These are phyloP conservation scores for Aspergillus sp. DNA, from an alignment of 2,329 filamentous ascomycete species.

Conservation along the genomic window DNA sequence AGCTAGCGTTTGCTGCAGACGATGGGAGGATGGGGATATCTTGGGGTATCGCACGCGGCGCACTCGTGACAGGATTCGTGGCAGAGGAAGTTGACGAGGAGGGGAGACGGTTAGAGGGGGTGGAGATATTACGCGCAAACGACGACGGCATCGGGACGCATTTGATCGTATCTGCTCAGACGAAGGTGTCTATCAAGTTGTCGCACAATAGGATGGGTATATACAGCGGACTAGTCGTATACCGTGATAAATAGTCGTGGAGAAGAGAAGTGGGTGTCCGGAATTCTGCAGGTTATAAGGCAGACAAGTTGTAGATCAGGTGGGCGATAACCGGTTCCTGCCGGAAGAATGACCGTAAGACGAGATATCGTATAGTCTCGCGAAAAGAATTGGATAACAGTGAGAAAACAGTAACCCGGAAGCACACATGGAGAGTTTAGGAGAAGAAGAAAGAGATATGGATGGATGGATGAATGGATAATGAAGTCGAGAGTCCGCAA, in stretches of 20 bases:
- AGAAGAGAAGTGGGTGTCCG: not conserved
- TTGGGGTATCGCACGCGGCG: constrained; percentile 16
- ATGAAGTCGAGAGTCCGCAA: not conserved
- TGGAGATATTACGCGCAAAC: constrained; percentile 25
- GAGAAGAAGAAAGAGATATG: not conserved
- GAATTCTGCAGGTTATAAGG: not conserved
- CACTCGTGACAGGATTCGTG: constrained; percentile 13
- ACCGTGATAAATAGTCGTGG: not conserved
- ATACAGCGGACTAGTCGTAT: not conserved
- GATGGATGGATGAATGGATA: not conserved
- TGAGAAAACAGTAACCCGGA: not conserved
- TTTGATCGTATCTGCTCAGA: constrained; percentile 4
- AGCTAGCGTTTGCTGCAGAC: constrained; percentile 2
- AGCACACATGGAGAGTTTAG: not conserved
- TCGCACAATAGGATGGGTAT: no score
- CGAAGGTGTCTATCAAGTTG: no score
- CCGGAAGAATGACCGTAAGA: constrained; percentile 3
- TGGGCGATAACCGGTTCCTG: not conserved
- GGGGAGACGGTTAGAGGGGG: constrained; percentile 18
- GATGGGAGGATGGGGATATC: constrained; percentile 18
- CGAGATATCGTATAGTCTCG: not conserved
- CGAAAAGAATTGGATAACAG: constrained; percentile 1
- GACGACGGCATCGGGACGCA: constrained; percentile 34
- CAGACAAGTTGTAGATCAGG: not conserved
- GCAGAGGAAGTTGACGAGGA: constrained; percentile 11